phyloP scores from a whole-genome alignment of 805 yeast species.

The Ascoidea rubescens region DNA sequence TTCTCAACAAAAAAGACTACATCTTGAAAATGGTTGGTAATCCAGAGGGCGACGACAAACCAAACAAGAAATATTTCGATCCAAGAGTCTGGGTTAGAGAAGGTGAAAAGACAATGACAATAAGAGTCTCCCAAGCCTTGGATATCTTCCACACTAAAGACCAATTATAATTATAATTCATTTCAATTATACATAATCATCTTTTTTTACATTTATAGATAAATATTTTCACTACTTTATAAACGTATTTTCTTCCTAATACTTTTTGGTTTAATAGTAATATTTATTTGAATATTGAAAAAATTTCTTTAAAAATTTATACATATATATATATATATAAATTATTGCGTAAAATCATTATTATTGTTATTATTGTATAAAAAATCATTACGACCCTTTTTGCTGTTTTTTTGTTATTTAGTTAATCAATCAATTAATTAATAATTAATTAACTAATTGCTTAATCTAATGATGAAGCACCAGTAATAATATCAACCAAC shows the following conservation, averaged over 20 bases:
- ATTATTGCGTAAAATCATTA: too few species aligned
- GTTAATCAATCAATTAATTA: too few species aligned
- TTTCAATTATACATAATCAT: background rate
- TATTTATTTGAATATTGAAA: too few species aligned
- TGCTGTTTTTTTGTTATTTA: too few species aligned
- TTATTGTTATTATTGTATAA: too few species aligned
- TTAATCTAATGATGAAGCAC: conserved; percentile 97
- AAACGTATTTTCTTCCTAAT: too few species aligned
- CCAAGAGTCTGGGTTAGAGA: conserved; percentile 99
- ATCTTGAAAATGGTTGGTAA: conserved; percentile 82
- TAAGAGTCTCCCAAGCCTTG: conserved; percentile 75
- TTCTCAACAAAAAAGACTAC: conserved; percentile 93
- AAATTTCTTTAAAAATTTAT: too few species aligned
- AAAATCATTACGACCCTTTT: too few species aligned
- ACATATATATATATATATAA: too few species aligned
- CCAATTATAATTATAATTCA: conserved; percentile 39
- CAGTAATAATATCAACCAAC: conserved; percentile 98
- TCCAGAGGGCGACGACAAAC: conserved; percentile 99
- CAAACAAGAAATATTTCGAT: conserved; percentile 99
- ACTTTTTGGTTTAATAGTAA: too few species aligned
- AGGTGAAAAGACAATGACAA: conserved; percentile 97
- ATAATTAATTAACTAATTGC: background rate
- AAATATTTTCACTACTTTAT: too few species aligned
- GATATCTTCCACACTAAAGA: conserved; percentile 70
- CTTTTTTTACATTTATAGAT: too few species aligned